Evolutionary conservation across 257 asterid genomes (phyloP).

Genomic region (Petrea volubilis): DNA sequence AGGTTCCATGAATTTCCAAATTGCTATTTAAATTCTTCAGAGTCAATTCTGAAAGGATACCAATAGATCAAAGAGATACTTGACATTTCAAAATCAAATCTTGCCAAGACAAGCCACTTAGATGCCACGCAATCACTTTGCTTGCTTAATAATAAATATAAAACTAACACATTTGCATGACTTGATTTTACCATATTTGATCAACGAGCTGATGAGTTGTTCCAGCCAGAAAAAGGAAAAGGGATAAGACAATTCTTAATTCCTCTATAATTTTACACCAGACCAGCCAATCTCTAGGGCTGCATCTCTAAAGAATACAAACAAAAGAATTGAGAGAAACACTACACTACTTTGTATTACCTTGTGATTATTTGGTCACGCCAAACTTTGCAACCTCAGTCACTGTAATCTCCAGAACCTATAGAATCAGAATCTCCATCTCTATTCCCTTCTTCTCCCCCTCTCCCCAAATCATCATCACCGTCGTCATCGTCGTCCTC

Average conservation of each 20-base stretch:
- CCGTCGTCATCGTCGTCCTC: slow-evolving; percentile 35
- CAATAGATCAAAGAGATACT: no score
- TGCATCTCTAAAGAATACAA: slow-evolving; percentile 35
- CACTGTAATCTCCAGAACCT: slow-evolving; percentile 70
- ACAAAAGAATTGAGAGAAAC: background rate
- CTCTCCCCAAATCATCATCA: slow-evolving; percentile 40
- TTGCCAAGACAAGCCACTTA: no score
- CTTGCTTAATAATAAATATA: background rate
- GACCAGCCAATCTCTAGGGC: slow-evolving; percentile 26
- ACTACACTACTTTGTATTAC: background rate
- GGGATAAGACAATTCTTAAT: background rate
- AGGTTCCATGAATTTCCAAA: no score
- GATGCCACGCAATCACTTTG: no score
- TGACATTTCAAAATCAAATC: no score
- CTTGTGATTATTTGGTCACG: background rate
- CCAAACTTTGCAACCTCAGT: slow-evolving; percentile 37
- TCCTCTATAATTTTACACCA: slow-evolving; percentile 33
- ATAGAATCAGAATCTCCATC: slow-evolving; percentile 58
- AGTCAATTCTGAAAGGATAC: no score
- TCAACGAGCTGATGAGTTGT: background rate
- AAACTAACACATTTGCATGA: background rate
- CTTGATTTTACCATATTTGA: slow-evolving; percentile 5
- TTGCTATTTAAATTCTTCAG: no score
- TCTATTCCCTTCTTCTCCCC: slow-evolving; percentile 22
- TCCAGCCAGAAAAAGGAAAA: background rate